Evolutionary conservation across 108 stramenopile species (phyloP).

Genomic region (Cylindrotheca closterium): DNA sequence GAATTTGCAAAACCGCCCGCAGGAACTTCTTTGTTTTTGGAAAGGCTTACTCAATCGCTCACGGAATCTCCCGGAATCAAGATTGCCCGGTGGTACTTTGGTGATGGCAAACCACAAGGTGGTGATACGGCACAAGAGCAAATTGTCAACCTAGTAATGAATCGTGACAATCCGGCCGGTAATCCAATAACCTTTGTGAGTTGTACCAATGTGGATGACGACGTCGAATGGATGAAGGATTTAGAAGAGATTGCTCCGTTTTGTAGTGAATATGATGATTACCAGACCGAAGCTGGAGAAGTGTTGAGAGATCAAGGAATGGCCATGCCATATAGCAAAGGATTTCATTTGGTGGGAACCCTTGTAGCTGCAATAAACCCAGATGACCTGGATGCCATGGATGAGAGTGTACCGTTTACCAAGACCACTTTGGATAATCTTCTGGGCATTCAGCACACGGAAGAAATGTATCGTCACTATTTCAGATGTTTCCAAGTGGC

Average conservation of each 20-base stretch:
- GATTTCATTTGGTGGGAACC: conserved; percentile 21
- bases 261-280: conserved; percentile 33
- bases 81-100: conserved; percentile 43
- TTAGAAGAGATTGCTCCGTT: conserved; percentile 21
- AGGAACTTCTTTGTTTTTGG: conserved; percentile 29
- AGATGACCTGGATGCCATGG: conserved; percentile 37
- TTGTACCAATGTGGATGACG: conserved; percentile 29
- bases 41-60: conserved; percentile 31
- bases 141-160: conserved; percentile 26
- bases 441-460: conserved; percentile 18
- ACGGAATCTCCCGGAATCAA: conserved; percentile 9
- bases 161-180: conserved; percentile 21
- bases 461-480: conserved; percentile 25
- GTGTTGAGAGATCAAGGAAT: conserved; percentile 34
- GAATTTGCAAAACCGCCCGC: conserved; percentile 16
- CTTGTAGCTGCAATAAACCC: conserved; percentile 37
- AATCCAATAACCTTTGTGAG: too few relatives aligned
- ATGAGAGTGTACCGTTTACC: conserved; percentile 41
- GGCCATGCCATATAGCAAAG: conserved; percentile 29
- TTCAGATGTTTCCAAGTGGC: conserved; percentile 21
- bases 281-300: conserved; percentile 18
- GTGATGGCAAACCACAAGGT: conserved; percentile 41
- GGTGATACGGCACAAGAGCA: conserved; percentile 20
- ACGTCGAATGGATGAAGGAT: conserved; percentile 45
- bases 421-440: conserved; percentile 29